Percentiles rank a stretch among this genome's conserved stretches.
Conservation (phyloP, 805 yeast genomes). For the Debaryomyces tyrocola region DNA sequence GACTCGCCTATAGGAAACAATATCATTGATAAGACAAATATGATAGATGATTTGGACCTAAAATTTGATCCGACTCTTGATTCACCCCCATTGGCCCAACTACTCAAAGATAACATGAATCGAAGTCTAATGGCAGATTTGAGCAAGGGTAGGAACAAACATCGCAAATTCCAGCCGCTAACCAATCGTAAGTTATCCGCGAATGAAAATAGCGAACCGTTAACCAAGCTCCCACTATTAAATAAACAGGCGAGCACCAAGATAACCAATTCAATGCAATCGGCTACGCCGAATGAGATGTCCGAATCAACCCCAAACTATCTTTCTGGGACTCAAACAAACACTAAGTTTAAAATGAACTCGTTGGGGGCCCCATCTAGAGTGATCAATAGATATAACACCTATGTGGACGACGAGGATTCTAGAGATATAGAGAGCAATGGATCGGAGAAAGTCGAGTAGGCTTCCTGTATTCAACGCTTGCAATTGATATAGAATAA, state of each 20-base stretch:
- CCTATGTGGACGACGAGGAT: slow-evolving; percentile 4
- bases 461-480: not conserved
- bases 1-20: slow-evolving; percentile 29
- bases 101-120: not conserved
- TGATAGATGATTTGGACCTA: slow-evolving; percentile 28
- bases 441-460: slow-evolving; percentile 27
- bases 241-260: slow-evolving; percentile 35
- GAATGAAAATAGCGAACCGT: slow-evolving; percentile 6
- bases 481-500: not conserved
- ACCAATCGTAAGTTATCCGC: slow-evolving; percentile 17
- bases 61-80: slow-evolving; percentile 28
- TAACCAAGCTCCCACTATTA: slow-evolving; percentile 26
- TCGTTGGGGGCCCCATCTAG: slow-evolving; percentile 16
- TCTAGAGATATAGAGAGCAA: slow-evolving; percentile 20
- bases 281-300: not conserved
- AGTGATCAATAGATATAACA: slow-evolving; percentile 15
- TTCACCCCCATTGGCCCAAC: slow-evolving; percentile 27
- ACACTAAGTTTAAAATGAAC: slow-evolving; percentile 4
- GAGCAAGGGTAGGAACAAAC: not conserved
- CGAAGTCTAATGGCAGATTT: not conserved
- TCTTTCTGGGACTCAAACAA: slow-evolving; percentile 3
- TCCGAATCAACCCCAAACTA: slow-evolving; percentile 1
- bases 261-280: slow-evolving; percentile 4
- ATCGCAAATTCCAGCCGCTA: slow-evolving; percentile 6
- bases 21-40: slow-evolving; percentile 20